Evolutionary conservation across 345 rosid genomes (phyloP), one percentile per base, ranked within the genome.

Genomic region (Dimocarpus longan): DNA sequence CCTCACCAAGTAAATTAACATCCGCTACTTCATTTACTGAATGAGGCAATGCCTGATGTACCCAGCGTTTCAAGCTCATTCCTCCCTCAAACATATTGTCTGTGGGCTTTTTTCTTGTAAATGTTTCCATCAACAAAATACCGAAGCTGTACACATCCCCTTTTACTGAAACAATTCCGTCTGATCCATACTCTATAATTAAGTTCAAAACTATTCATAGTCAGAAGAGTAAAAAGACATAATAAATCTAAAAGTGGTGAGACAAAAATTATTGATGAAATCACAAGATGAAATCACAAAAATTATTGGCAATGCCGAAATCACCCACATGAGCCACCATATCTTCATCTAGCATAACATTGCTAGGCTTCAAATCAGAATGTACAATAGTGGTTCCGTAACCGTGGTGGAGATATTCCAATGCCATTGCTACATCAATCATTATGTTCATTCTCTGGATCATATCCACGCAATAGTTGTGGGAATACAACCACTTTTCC

Each of bases 21-120:
- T 84, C 84, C 24, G 10, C 71, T 0, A 69, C 22, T 64, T 78
- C 22, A 6, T 10, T 19, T 5, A 42, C 43, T 24, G 18, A 56
- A 6, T 70, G 18, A 12, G 68, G 44, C 4, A 78, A 70, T 13
- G n/a, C 72, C 37, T 56, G 42, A 1, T 19, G 18, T 3, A 32
- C 28, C 40, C 81, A 79, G 0, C 12, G 0, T 70, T 26, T 82
- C 68, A 79, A 65, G 74, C 77, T 82, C 68, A 75, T 10, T 26
- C 48, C 85, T 43, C 57, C 69, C 1, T 3, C 37, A 32, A 82
- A 70, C 42, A 66, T 66, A 0, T 56, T 70, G 8, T 82, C 80
- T 0, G 75, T 72, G 0, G 78, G 82, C 70, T 67, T 79, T 66
- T 60, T 83, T 11, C 71, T 71, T 5, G 85, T 83, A 68, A 79